phyloP scores from a whole-genome alignment of 108 stramenopile genomes.

The Skeletonema menzelii region DNA sequence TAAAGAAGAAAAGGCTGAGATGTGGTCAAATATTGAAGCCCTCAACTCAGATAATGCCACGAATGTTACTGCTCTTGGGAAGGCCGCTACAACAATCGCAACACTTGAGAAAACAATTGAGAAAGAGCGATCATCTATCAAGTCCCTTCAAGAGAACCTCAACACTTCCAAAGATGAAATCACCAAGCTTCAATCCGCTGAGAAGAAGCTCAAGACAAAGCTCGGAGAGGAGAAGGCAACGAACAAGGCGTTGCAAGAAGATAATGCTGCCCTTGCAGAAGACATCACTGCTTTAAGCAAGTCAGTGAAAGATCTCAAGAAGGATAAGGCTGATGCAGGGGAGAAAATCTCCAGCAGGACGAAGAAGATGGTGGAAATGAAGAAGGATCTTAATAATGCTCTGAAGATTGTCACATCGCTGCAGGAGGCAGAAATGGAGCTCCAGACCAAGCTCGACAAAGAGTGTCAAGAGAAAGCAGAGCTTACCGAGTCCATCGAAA shows the following conservation, averaged over 20 bases:
- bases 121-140: not conserved
- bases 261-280: not conserved
- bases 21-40: not conserved
- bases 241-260: not conserved
- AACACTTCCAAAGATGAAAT: too few relatives aligned
- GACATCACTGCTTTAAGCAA: not conserved
- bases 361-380: constrained; percentile 6
- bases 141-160: not conserved
- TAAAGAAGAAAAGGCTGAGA: not conserved
- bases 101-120: not conserved
- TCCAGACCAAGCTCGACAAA: not conserved
- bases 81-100: not conserved
- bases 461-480: constrained; percentile 6
- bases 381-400: constrained; percentile 3
- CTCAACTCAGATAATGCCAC: not conserved
- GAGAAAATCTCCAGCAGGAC: constrained; percentile 8
- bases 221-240: not conserved
- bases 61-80: not conserved
- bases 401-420: not conserved
- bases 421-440: not conserved
- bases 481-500: not conserved
- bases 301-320: constrained; percentile 5
- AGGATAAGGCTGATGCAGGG: not conserved
- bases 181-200: not conserved
- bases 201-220: not conserved